phyloP scores from a whole-genome alignment of 495 filamentous ascomycete species.

The Aspergillus saccharolyticus region DNA sequence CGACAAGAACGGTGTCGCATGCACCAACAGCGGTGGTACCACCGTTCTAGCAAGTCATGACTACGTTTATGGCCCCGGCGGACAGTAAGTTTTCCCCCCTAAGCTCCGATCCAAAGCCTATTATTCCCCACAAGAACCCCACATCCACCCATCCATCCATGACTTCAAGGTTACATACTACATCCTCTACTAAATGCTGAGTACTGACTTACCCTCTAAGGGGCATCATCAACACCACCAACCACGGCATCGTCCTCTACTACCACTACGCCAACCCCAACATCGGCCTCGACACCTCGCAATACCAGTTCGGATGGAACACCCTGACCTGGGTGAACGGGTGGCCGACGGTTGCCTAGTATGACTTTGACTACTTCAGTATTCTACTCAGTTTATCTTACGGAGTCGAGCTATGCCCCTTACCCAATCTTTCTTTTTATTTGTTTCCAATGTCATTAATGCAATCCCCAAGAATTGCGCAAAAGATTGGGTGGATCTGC shows the following conservation, averaged over 20 bases:
- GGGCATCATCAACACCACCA: slow-evolving; percentile 42
- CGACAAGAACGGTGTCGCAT: slow-evolving; percentile 53
- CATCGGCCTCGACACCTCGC: slow-evolving; percentile 44
- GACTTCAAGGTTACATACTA: too few species aligned
- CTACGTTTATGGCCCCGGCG: slow-evolving; percentile 65
- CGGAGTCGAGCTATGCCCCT: too few species aligned
- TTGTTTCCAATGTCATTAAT: too few species aligned
- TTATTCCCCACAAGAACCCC: background rate
- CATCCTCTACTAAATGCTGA: too few species aligned
- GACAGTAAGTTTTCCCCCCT: slow-evolving; percentile 39
- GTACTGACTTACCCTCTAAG: slow-evolving; percentile 4
- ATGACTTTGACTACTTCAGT: too few species aligned
- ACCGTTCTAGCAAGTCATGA: slow-evolving; percentile 57
- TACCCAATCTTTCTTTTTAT: too few species aligned
- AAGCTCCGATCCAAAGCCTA: background rate
- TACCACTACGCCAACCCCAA: slow-evolving; percentile 62
- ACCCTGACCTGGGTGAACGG: slow-evolving; percentile 52
- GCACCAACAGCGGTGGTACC: slow-evolving; percentile 57
- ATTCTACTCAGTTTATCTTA: too few species aligned
- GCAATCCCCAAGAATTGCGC: too few species aligned
- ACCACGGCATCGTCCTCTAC: slow-evolving; percentile 55
- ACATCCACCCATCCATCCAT: background rate
- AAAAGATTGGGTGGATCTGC: too few species aligned
- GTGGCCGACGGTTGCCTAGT: slow-evolving; percentile 44
- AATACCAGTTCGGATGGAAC: slow-evolving; percentile 64